These are phyloP conservation scores for Pestalotiopsis fici DNA, from an alignment of 2,329 filamentous ascomycete species.

Conservation along the genomic window DNA sequence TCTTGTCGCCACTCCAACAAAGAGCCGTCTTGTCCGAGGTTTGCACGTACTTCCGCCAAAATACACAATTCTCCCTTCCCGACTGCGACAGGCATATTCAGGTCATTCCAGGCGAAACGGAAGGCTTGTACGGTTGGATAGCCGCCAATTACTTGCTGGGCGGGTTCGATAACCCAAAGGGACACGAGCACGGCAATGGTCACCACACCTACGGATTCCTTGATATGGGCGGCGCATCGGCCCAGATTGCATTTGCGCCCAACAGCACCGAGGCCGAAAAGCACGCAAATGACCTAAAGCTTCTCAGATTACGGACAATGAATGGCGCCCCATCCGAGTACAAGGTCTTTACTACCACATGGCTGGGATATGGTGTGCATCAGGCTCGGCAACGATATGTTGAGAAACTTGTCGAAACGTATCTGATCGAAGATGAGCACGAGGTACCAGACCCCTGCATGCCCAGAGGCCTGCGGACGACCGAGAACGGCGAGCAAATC, in stretches of 20 bases:
- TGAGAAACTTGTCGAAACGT: constrained; percentile 70
- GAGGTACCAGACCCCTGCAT: constrained; percentile 92
- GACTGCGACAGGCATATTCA: constrained; percentile 89
- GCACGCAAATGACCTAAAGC: constrained; percentile 85
- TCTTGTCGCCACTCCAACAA: constrained; percentile 75
- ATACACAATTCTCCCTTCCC: constrained; percentile 82
- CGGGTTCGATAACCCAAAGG: constrained; percentile 77
- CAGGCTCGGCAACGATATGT: constrained; percentile 86
- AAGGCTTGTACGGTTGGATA: constrained; percentile 96
- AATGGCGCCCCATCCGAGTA: constrained; percentile 80
- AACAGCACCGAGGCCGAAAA: constrained; percentile 88
- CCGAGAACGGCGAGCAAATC: constrained; percentile 65
- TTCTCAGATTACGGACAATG: constrained; percentile 81
- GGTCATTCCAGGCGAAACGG: constrained; percentile 92
- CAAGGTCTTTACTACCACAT: constrained; percentile 91
- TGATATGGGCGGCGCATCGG: constrained; percentile 97
- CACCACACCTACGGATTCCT: constrained; percentile 97
- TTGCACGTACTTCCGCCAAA: constrained; percentile 77
- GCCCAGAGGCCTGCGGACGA: constrained; percentile 74
- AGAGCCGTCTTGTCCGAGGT: constrained; percentile 73
- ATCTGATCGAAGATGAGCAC: constrained; percentile 53
- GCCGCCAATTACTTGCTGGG: constrained; percentile 94
- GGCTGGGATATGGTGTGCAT: constrained; percentile 97
- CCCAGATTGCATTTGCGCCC: constrained; percentile 96
- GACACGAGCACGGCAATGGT: constrained; percentile 78